Conservation (phyloP, 2,329 filamentous ascomycete species). For the Ophiostoma angusticollis region DNA sequence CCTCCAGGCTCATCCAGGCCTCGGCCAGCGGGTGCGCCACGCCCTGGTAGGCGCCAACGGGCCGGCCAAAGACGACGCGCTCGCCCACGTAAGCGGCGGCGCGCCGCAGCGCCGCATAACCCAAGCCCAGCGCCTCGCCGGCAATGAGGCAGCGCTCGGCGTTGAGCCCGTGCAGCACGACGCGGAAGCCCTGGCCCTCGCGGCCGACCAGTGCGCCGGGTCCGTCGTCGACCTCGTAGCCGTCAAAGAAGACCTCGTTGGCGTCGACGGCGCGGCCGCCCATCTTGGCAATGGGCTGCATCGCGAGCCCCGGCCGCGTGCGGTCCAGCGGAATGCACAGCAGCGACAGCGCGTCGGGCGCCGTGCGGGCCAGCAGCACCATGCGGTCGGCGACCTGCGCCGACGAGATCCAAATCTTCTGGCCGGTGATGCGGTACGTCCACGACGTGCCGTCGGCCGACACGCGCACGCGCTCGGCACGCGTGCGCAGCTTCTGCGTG, state of each 20-base stretch:
- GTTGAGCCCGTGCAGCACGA: conserved; percentile 70
- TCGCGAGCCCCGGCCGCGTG: conserved; percentile 42
- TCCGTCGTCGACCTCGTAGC: conserved; percentile 47
- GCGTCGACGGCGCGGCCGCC: conserved; percentile 70
- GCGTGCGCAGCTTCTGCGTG: conserved; percentile 56
- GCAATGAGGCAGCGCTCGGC: conserved; percentile 64
- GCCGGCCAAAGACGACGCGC: conserved; percentile 50
- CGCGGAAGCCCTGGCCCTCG: conserved; percentile 67
- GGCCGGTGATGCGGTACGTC: conserved; percentile 58
- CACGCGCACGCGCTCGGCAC: conserved; percentile 38
- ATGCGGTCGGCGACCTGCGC: conserved; percentile 74
- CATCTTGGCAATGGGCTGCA: conserved; percentile 73
- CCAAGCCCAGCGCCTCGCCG: conserved; percentile 67
- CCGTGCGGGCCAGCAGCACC: conserved; percentile 66
- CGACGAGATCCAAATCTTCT: conserved; percentile 85
- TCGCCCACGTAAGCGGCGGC: conserved; percentile 55
- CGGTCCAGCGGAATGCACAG: conserved; percentile 70
- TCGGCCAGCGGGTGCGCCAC: conserved; percentile 54
- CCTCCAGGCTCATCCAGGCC: conserved; percentile 52
- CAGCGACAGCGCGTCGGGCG: conserved; percentile 55
- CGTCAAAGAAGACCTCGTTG: conserved; percentile 80
- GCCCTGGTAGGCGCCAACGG: conserved; percentile 54
- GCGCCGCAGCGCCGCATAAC: conserved; percentile 55
- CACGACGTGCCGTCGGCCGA: conserved; percentile 29
- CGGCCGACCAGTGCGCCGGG: conserved; percentile 54